Base-by-base conservation (phyloP, 371 early-diverging fungal genomes). In the Rhizopus arrhizus region DNA sequence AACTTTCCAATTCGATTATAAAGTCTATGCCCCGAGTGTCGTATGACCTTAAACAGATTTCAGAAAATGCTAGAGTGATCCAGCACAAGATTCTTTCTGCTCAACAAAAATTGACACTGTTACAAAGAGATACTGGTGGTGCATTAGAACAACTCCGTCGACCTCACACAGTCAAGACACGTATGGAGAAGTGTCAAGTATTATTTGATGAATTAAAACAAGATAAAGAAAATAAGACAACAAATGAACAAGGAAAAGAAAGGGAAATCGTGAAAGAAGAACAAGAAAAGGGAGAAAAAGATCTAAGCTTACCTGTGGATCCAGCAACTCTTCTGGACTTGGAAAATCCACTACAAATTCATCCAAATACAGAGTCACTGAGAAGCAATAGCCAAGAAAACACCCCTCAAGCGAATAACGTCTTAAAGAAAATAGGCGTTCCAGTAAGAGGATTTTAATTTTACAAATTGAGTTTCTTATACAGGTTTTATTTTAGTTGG, bases 121-220 rank as follows among this genome's bases (percentile, higher is more conserved):
- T 65, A 4, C 64, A 70, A 28, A 75, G 47, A 55, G 64, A 38
- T 66, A 81, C 34, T 72, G 56, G 56, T 6, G 56, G 28, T 3
- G 84, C 88, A 0, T 72, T 92, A 53, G 85, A 88, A 42, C 74
- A 78, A 38, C 75, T 92, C 31, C 79, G 83, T 46, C 80, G 83
- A 56, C 73, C 90, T 8, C 91, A 90, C 71, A 69, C 78, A 7
- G 87, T 89, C 48, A 84, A 89, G 48, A 79, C 81, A 16, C 74
- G 91, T 2, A 92, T 92, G 93, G 88, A 81, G 33, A 65, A 72
- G 16, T 78, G 81, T 45, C 66, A 64, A 8, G 34, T 58, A 8
- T 15, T 53, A 4, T 33, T 29, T 40, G 33, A 47, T 22, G 53
- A 60, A 50, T 16, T 38, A 8, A 38, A 38, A 5, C 40, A 11